A percentile compares a stretch with the other conserved stretches of the same genome.
phyloP scores from a whole-genome alignment of 345 rosid genomes.

The Jatropha curcas region DNA sequence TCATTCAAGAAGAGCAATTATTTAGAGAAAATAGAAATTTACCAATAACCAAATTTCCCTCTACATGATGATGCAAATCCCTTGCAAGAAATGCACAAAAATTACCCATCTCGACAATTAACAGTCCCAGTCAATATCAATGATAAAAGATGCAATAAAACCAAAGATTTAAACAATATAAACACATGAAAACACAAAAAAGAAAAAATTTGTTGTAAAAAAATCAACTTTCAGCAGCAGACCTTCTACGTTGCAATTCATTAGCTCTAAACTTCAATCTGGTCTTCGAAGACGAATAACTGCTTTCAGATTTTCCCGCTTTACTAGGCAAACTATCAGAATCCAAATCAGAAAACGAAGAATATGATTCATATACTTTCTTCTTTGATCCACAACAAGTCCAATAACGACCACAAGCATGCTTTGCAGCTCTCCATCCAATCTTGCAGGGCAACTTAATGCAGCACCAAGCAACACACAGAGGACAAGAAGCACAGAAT shows the following conservation, averaged over 20 bases:
- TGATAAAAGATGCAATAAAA: neutral
- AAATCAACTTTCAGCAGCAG: neutral
- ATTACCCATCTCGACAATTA: neutral
- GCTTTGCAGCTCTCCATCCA: conserved; percentile 41
- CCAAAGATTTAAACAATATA: no score
- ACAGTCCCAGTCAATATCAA: neutral
- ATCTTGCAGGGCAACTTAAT: conserved; percentile 60
- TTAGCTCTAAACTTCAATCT: conserved; percentile 4
- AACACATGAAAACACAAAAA: neutral
- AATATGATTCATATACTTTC: conserved; percentile 48
- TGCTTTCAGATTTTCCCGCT: conserved; percentile 3
- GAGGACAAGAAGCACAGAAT: conserved; percentile 61
- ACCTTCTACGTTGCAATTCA: conserved; percentile 1
- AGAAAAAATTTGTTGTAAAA: neutral
- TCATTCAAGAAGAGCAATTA: no score
- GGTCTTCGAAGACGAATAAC: conserved; percentile 7
- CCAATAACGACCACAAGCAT: conserved; percentile 16
- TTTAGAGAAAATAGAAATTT: no score
- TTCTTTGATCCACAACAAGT: conserved; percentile 37
- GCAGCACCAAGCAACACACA: conserved; percentile 56
- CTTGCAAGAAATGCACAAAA: no score
- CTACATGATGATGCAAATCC: no score
- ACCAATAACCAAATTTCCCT: no score
- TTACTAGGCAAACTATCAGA: conserved; percentile 23
- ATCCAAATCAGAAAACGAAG: conserved; percentile 79